Evolutionary conservation across 1,284 basidiomycete genomes (phyloP).

Genomic region (Apiotrichum akiyoshidainum): DNA sequence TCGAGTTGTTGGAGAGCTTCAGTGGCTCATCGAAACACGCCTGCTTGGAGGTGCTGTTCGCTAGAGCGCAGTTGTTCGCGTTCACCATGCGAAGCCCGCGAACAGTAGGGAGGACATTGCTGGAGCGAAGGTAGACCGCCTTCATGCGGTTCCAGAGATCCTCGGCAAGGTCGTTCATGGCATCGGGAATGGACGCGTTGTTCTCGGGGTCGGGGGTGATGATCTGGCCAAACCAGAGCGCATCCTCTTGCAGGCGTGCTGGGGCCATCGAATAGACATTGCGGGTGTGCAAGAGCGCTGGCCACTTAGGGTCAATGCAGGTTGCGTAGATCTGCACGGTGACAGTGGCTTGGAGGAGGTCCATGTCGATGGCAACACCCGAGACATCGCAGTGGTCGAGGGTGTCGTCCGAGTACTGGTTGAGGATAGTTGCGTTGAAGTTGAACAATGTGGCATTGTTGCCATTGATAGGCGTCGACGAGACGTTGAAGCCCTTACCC

Average conservation of each 20-base stretch:
- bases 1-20: conserved; percentile 8
- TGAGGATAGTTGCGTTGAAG: conserved; percentile 17
- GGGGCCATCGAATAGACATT: conserved; percentile 17
- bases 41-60: conserved; percentile 7
- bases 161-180: conserved; percentile 15
- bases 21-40: conserved; percentile 14
- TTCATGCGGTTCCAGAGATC: conserved; percentile 21
- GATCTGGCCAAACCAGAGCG: conserved; percentile 16
- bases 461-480: conserved; percentile 1
- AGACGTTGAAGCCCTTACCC: conserved; percentile 24
- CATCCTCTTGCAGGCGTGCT: conserved; percentile 10
- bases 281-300: conserved; percentile 15
- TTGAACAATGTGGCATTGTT: conserved; percentile 13
- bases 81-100: conserved; percentile 17
- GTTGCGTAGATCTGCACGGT: conserved; percentile 20
- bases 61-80: conserved; percentile 19
- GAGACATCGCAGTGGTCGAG: conserved; percentile 22
- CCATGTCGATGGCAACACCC: conserved; percentile 20
- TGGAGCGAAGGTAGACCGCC: conserved; percentile 13
- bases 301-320: conserved; percentile 26
- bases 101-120: conserved; percentile 2
- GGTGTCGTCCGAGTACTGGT: conserved; percentile 20
- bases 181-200: conserved; percentile 2
- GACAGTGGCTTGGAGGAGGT: conserved; percentile 17
- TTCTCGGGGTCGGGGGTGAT: conserved; percentile 11